A percentile compares a stretch with the other conserved stretches of the same genome.
Evolutionary conservation across 2,329 filamentous ascomycete genomes (phyloP).

Genomic region (Cladosporium sp.): DNA sequence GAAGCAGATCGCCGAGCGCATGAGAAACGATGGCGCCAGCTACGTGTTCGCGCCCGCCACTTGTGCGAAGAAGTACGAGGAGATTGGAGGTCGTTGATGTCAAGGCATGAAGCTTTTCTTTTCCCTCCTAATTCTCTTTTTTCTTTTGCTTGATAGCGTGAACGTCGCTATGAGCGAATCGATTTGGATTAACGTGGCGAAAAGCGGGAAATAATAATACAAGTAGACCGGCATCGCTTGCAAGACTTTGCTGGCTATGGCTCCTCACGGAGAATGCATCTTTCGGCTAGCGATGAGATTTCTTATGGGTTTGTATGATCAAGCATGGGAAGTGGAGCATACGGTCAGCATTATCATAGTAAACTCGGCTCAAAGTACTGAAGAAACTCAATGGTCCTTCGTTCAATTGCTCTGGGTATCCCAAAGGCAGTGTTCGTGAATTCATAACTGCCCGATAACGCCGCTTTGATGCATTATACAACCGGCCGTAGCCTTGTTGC

Average conservation of each 20-base stretch:
- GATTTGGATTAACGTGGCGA: not conserved
- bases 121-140: too few species aligned
- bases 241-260: not conserved
- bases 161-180: too few species aligned
- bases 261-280: conserved; percentile 1
- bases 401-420: not conserved
- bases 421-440: not conserved
- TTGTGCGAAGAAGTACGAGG: conserved; percentile 58
- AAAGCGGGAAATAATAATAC: not conserved
- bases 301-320: not conserved
- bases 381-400: not conserved
- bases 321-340: not conserved
- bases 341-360: too few species aligned
- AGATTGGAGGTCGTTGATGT: conserved; percentile 29
- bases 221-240: too few species aligned
- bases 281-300: not conserved
- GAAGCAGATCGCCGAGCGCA: conserved; percentile 55
- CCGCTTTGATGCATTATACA: too few species aligned
- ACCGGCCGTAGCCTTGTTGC: not conserved
- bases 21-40: conserved; percentile 47
- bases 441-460: not conserved
- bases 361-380: too few species aligned
- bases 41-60: conserved; percentile 59
- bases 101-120: too few species aligned
- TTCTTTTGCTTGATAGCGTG: too few species aligned